phyloP scores from a whole-genome alignment of 2,329 filamentous ascomycete species.

The Thielaviopsis musarum region DNA sequence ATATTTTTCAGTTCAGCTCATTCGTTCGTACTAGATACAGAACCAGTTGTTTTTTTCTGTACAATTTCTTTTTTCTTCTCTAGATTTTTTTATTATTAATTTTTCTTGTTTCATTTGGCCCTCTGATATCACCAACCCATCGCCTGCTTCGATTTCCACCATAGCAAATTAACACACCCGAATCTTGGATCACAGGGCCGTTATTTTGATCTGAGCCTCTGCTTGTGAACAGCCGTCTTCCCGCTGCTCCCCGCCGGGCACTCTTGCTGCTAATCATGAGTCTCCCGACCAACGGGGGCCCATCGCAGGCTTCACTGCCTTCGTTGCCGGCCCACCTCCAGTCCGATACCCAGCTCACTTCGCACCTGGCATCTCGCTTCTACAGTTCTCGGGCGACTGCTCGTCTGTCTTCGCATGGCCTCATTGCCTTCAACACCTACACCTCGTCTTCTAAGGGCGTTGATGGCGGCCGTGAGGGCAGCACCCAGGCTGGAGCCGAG shows the following conservation, averaged over 20 bases:
- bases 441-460: constrained; percentile 73
- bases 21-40: background rate
- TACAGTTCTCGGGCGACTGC: constrained; percentile 83
- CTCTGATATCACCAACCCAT: background rate
- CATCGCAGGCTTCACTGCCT: constrained; percentile 57
- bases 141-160: background rate
- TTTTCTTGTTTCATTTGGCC: background rate
- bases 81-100: background rate
- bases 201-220: background rate
- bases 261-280: constrained; percentile 33
- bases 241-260: background rate
- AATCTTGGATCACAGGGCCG: background rate
- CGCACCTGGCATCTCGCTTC: constrained; percentile 74
- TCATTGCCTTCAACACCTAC: constrained; percentile 90
- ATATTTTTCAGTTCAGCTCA: background rate
- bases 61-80: background rate
- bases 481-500: constrained; percentile 81
- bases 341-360: constrained; percentile 62
- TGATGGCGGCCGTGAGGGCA: constrained; percentile 82
- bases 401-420: constrained; percentile 73
- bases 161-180: background rate
- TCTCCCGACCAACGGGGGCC: constrained; percentile 28
- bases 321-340: constrained; percentile 71
- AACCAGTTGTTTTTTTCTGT: background rate
- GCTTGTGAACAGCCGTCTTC: background rate